Evolutionary conservation across 805 yeast species (phyloP), one percentile per base, ranked within the genome.

Genomic region (Barnettozyma californica): DNA sequence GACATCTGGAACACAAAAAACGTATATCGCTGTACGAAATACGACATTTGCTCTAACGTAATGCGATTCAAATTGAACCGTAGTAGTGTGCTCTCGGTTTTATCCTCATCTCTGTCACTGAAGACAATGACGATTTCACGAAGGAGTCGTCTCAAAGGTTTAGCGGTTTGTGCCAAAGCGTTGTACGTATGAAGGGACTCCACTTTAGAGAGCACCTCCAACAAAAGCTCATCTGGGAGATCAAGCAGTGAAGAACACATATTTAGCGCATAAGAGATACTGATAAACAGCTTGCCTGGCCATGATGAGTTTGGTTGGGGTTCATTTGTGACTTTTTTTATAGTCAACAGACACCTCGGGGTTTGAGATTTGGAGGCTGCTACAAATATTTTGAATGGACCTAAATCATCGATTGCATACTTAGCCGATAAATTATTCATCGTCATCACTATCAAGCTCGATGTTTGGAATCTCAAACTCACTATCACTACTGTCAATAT

Each of bases 381-480:
- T 35, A 16, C 33, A 29, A 14, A n/a, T n/a, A n/a, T 3, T 8
- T 29, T 4, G 14, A 13, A 29, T 4, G 11, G 14, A 8, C 9
- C 25, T 23, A 23, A 8, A 23, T 27, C 13, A 27, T 27, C 7
- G 16, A 29, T n/a, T n/a, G n/a, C 11, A 13, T 13, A 9, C 16
- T 13, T 7, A 29, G 4, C n/a, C 14, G 16, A 29, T 13, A 5
- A 18, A 7, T 23, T 37, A 38, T 23, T 74, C 78, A 44, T 71
- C 77, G 27, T 65, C 77, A 26, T 65, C 77, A 42, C 73, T 60
- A 40, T 69, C 74, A 8, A 73, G 52, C 9, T 57, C 71, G 46
- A 73, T 66, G 14, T 62, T 66, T 7, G 83, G 83, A 46, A 78
- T 75, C 51, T 77, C 83, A 41, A 77, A 73, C 53, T 78, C 82